Percentiles rank a stretch among this genome's conserved stretches.
Conservation (phyloP, 2,329 filamentous ascomycete genomes). For the Clarireedia paspali region DNA sequence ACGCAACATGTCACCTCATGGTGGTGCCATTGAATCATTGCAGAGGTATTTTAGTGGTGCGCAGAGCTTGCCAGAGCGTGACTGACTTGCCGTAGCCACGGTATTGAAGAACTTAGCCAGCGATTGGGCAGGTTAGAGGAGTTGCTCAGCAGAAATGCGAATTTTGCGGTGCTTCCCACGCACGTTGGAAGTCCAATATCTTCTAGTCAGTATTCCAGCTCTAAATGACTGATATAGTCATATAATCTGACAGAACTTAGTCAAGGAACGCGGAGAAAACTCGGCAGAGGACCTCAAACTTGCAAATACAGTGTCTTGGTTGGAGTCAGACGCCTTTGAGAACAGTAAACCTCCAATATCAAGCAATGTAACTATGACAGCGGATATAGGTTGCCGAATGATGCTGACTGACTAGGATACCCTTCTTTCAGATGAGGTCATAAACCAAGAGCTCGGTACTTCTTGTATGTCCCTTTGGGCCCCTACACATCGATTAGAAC, state of each 20-base stretch:
- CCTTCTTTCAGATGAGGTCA: not conserved
- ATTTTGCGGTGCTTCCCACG: not conserved
- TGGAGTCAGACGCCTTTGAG: conserved; percentile 7
- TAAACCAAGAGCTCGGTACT: conserved; percentile 13
- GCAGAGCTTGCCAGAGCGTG: not conserved
- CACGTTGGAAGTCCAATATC: not conserved
- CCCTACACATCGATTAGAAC: not conserved
- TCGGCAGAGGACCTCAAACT: conserved; percentile 1
- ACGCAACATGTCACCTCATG: not conserved
- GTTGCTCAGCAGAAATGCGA: conserved; percentile 6
- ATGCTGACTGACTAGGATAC: not conserved
- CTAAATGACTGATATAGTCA: not conserved
- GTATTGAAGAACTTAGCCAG: conserved; percentile 14
- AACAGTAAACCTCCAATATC: not conserved
- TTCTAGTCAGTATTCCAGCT: not conserved
- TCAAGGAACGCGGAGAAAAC: not conserved
- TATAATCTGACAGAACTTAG: not conserved
- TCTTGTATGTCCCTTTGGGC: conserved; percentile 12
- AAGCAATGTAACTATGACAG: not conserved
- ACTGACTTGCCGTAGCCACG: conserved; percentile 8
- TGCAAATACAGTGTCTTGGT: conserved; percentile 1
- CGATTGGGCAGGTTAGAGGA: conserved; percentile 16
- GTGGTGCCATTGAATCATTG: not conserved
- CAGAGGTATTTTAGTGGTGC: not conserved
- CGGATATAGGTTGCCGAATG: not conserved